These are phyloP conservation scores for Beauveria varroae DNA, from an alignment of 2,329 filamentous ascomycete genomes.

Conservation along the genomic window DNA sequence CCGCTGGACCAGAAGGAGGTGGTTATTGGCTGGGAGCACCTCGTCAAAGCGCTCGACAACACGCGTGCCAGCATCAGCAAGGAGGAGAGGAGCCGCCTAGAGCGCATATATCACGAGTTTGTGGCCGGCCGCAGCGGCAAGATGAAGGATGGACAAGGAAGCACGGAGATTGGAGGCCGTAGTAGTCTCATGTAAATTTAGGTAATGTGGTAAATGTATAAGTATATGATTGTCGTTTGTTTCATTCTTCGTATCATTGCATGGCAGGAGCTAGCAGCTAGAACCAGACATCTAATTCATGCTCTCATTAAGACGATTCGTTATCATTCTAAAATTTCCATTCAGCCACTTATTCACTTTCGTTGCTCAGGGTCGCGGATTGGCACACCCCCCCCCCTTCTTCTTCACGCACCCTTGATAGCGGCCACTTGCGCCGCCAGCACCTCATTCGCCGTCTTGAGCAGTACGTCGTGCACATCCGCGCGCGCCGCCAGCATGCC, in stretches of 20 bases:
- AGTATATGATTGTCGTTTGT: not conserved
- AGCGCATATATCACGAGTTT: slow-evolving; percentile 86
- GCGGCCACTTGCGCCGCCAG: slow-evolving; percentile 14
- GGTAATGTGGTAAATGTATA: not conserved
- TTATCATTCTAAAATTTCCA: not conserved
- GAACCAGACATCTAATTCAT: not conserved
- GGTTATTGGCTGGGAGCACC: slow-evolving; percentile 75
- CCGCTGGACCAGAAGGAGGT: slow-evolving; percentile 54
- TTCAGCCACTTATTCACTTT: not conserved
- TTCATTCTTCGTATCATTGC: not conserved
- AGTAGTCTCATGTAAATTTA: slow-evolving; percentile 76
- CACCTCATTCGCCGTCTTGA: slow-evolving; percentile 23
- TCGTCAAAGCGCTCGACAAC: slow-evolving; percentile 65
- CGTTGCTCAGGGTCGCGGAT: too few species aligned
- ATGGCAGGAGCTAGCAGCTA: not conserved
- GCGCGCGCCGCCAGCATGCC: slow-evolving; percentile 37
- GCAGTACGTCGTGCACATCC: slow-evolving; percentile 32
- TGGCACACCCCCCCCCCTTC: too few species aligned
- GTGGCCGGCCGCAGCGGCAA: slow-evolving; percentile 87
- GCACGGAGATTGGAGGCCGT: slow-evolving; percentile 84
- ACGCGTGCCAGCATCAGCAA: slow-evolving; percentile 78
- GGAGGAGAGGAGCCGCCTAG: slow-evolving; percentile 66
- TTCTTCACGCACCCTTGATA: not conserved
- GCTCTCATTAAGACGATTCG: not conserved
- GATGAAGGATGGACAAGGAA: slow-evolving; percentile 88